These are phyloP conservation scores for Cicer pinnatifidum DNA, from an alignment of 306 rosid species.

Conservation along the genomic window DNA sequence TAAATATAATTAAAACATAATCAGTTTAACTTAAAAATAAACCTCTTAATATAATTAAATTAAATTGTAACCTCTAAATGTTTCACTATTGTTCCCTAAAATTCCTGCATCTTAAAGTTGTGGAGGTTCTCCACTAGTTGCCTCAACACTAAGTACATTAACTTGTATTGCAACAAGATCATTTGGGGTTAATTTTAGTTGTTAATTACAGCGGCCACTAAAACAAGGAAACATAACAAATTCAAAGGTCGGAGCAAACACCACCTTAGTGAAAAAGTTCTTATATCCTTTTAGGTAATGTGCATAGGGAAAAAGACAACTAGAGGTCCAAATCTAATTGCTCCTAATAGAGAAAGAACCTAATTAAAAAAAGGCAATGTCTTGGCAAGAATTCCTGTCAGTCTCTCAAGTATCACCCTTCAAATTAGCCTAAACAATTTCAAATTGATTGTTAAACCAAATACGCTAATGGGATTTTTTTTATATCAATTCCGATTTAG, in stretches of 20 bases:
- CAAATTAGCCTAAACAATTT: slow-evolving; percentile 29
- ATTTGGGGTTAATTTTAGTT: no score
- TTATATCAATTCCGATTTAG: slow-evolving; percentile 54
- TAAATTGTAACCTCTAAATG: no score
- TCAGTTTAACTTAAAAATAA: no score
- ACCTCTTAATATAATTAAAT: no score
- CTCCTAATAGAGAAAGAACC: slow-evolving; percentile 66
- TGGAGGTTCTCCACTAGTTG: no score
- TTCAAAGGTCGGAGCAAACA: slow-evolving; percentile 56
- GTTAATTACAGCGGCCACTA: slow-evolving; percentile 48
- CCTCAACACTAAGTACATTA: no score
- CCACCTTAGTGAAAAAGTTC: slow-evolving; percentile 52
- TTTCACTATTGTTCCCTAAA: no score
- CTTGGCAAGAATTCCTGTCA: slow-evolving; percentile 52
- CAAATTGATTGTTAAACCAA: no score
- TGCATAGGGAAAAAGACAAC: slow-evolving; percentile 70
- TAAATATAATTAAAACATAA: no score
- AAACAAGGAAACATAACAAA: slow-evolving; percentile 47
- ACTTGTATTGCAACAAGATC: no score
- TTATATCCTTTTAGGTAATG: slow-evolving; percentile 55
- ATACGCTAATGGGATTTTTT: slow-evolving; percentile 19
- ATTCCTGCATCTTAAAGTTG: no score
- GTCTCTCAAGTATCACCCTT: slow-evolving; percentile 59
- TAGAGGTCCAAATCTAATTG: slow-evolving; percentile 64
- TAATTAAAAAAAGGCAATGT: slow-evolving; percentile 67